Conservation (phyloP, 169 alveolate genomes). For the Cyclospora cayetanensis region DNA sequence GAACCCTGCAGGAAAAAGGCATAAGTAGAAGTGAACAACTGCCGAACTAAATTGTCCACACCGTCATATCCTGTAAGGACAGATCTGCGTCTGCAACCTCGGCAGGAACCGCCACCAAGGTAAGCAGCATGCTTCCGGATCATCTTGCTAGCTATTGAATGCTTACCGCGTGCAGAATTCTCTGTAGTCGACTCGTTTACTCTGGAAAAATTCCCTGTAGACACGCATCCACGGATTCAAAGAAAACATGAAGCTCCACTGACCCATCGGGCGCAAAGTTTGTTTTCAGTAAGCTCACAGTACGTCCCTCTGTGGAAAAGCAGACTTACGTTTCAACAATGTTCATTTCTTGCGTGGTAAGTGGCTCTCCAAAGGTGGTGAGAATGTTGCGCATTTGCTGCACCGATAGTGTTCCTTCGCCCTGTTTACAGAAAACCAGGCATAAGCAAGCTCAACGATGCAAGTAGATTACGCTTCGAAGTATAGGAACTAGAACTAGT, state of each 20-base stretch:
- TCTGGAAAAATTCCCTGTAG: slow-evolving; percentile 32
- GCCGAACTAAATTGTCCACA: too few relatives aligned
- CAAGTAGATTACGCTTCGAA: background rate
- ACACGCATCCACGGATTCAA: background rate
- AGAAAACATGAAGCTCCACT: too few relatives aligned
- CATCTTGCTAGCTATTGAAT: too few relatives aligned
- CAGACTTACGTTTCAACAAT: slow-evolving; percentile 73
- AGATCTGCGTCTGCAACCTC: too few relatives aligned
- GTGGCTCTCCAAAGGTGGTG: slow-evolving; percentile 81
- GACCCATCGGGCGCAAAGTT: background rate
- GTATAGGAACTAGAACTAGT: background rate
- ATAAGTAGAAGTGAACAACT: too few relatives aligned
- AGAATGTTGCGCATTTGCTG: slow-evolving; percentile 79
- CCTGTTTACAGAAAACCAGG: slow-evolving; percentile 6
- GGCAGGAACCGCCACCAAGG: too few relatives aligned
- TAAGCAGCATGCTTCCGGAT: too few relatives aligned
- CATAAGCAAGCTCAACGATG: background rate
- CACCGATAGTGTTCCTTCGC: slow-evolving; percentile 74
- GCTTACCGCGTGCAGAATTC: slow-evolving; percentile 47
- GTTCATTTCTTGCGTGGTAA: slow-evolving; percentile 75
- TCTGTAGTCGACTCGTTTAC: slow-evolving; percentile 27
- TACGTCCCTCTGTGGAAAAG: background rate
- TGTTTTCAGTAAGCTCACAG: background rate
- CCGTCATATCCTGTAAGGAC: too few relatives aligned
- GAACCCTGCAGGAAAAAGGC: slow-evolving; percentile 34